phyloP scores from a whole-genome alignment of 2,329 filamentous ascomycete species.

The Scleromitrula shiraiana region DNA sequence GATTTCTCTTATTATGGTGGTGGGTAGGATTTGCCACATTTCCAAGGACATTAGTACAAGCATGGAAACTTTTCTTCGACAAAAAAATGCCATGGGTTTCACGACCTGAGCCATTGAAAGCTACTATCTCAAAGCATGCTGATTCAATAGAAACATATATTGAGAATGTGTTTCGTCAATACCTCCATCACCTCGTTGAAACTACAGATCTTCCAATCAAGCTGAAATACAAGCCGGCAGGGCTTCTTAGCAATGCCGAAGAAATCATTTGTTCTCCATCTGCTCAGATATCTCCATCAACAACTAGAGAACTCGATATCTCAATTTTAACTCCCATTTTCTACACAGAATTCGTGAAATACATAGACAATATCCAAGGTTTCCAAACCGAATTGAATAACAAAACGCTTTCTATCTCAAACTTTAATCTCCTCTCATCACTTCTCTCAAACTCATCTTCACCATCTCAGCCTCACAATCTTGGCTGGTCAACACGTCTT shows the following conservation, averaged over 20 bases:
- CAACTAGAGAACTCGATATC: constrained; percentile 39
- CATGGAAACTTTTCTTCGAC: constrained; percentile 46
- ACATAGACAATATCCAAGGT: constrained; percentile 32
- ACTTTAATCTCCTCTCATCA: not conserved
- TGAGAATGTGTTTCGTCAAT: constrained; percentile 41
- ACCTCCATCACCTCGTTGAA: constrained; percentile 42
- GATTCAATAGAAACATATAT: constrained; percentile 40
- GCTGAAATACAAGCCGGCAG: constrained; percentile 47
- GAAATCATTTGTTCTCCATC: constrained; percentile 34
- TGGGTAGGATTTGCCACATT: constrained; percentile 61
- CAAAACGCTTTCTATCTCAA: not conserved
- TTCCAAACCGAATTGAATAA: not conserved
- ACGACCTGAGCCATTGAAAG: constrained; percentile 51
- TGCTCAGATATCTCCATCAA: constrained; percentile 15
- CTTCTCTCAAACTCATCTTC: not conserved
- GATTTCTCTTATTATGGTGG: constrained; percentile 51
- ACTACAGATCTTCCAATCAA: constrained; percentile 36
- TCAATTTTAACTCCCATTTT: constrained; percentile 56
- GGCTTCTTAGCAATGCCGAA: constrained; percentile 33
- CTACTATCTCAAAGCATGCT: constrained; percentile 47
- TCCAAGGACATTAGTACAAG: constrained; percentile 57
- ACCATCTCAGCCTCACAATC: too few relatives aligned
- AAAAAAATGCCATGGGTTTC: constrained; percentile 56
- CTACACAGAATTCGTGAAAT: constrained; percentile 58
- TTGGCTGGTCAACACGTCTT: not conserved